Evolutionary conservation across 73 alveolate species (phyloP), one percentile per base, ranked within the genome.

Genomic region (Breviolum minutum): DNA sequence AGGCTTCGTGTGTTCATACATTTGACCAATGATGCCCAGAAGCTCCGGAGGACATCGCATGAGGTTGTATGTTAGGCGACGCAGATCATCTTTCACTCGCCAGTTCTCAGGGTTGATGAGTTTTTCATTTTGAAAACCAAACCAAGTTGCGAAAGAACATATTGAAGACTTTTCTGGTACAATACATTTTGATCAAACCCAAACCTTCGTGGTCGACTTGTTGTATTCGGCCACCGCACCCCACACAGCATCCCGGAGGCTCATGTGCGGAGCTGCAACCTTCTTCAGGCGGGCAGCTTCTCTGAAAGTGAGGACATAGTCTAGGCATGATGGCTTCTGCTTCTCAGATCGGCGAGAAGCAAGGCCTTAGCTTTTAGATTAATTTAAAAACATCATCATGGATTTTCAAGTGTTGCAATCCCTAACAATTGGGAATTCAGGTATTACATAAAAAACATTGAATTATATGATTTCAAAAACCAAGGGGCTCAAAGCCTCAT

Each of bases 81-180:
- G 71, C 14, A 83, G 16, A 16, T 48, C 73, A 60, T 83, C 92
- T 48, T 60, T 48, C 54, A 83, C 92, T 83, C 22, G 16, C 74
- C 71, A 83, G 89, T 80, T 80, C 89, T 80, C 87, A 48, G 89
- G 89, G 89, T 80, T 80, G 10, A 13, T 71, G 26, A 71, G 3
- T 22, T 71, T 71, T 71, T 11, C 7, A 5, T 20, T 17, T 71
- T 20, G 13, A n/a, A 71, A 8, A 8, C 7, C 10, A 0, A 71
- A 22, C 81, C 10, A 8, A 17, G 81, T 13, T 71, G 19, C 5
- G 30, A 13, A 71, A 1, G 11, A 71, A 40, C 3, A 40, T 13
- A 17, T 71, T 9, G 40, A 70, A n/a, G 7, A 1, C 19, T 71
- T n/a, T n/a, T 71, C 13, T 10, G 10, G 63, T 10, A 68, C 63